phyloP scores from a whole-genome alignment of 352 stramenopile genomes.

The Phytophthora colocasiae region DNA sequence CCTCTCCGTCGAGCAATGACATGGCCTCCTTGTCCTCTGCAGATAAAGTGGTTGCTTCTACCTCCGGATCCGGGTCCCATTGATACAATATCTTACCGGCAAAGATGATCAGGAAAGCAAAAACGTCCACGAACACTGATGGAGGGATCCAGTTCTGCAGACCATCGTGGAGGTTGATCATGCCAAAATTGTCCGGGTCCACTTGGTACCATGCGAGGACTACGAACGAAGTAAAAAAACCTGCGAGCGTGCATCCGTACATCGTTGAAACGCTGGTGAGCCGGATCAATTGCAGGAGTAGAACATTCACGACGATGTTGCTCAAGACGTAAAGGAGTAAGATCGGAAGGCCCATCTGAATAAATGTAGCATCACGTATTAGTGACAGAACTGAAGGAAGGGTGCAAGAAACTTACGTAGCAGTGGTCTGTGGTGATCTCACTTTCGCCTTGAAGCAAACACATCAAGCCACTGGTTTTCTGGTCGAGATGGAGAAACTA shows the following conservation, averaged over 20 bases:
- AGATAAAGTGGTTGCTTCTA: slow-evolving; percentile 82
- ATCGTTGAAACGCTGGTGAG: slow-evolving; percentile 84
- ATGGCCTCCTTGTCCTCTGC: slow-evolving; percentile 87
- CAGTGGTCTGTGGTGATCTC: slow-evolving; percentile 78
- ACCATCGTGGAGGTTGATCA: slow-evolving; percentile 60
- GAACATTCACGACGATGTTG: slow-evolving; percentile 83
- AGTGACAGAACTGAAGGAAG: not conserved
- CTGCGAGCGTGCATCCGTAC: slow-evolving; percentile 75
- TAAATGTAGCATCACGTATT: slow-evolving; percentile 4
- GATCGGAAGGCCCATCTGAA: slow-evolving; percentile 73
- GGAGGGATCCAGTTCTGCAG: slow-evolving; percentile 76
- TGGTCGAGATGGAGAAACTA: slow-evolving; percentile 76
- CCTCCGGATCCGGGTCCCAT: slow-evolving; percentile 80
- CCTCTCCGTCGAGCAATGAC: slow-evolving; percentile 71
- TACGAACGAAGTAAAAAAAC: slow-evolving; percentile 77
- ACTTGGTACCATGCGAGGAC: slow-evolving; percentile 83
- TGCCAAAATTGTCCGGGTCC: slow-evolving; percentile 70
- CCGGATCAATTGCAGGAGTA: slow-evolving; percentile 74
- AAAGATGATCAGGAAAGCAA: slow-evolving; percentile 74
- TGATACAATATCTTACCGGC: slow-evolving; percentile 79
- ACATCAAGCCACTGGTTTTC: slow-evolving; percentile 81
- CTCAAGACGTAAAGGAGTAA: slow-evolving; percentile 76
- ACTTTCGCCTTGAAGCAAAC: slow-evolving; percentile 76
- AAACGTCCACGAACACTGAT: slow-evolving; percentile 74
- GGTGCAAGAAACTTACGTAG: slow-evolving; percentile 50